Evolutionary conservation across 2,329 filamentous ascomycete species (phyloP).

Genomic region (Alternaria postmessia): DNA sequence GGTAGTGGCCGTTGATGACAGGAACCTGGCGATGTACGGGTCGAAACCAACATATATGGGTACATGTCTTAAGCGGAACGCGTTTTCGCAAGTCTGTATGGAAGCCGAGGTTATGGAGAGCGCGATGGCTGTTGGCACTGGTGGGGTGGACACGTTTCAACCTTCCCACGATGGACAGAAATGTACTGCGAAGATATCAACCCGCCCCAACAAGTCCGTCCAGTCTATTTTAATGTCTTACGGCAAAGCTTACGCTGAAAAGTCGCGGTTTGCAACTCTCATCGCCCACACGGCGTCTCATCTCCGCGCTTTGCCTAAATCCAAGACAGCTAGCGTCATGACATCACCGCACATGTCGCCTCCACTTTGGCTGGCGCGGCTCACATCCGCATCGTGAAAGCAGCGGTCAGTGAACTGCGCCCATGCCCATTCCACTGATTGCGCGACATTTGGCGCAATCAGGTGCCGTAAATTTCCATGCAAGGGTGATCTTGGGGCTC

Average conservation of each 20-base stretch:
- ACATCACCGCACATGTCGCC: slow-evolving; percentile 14
- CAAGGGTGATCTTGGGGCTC: slow-evolving; percentile 23
- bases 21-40: background rate
- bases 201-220: background rate
- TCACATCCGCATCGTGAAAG: slow-evolving; percentile 19
- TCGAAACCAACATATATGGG: background rate
- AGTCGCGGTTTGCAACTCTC: background rate
- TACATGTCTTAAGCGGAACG: background rate
- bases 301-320: slow-evolving; percentile 1
- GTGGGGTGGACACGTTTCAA: background rate
- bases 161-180: background rate
- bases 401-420: slow-evolving; percentile 25
- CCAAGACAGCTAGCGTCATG: slow-evolving; percentile 8
- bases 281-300: slow-evolving; percentile 1
- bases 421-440: slow-evolving; percentile 15
- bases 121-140: background rate
- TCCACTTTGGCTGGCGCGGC: slow-evolving; percentile 11
- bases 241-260: background rate
- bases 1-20: background rate
- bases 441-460: slow-evolving; percentile 29
- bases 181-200: background rate
- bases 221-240: background rate
- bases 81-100: background rate
- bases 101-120: background rate
- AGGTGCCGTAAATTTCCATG: slow-evolving; percentile 16